Conservation (phyloP, 805 yeast genomes). For the Wickerhamiella kazuoi region DNA sequence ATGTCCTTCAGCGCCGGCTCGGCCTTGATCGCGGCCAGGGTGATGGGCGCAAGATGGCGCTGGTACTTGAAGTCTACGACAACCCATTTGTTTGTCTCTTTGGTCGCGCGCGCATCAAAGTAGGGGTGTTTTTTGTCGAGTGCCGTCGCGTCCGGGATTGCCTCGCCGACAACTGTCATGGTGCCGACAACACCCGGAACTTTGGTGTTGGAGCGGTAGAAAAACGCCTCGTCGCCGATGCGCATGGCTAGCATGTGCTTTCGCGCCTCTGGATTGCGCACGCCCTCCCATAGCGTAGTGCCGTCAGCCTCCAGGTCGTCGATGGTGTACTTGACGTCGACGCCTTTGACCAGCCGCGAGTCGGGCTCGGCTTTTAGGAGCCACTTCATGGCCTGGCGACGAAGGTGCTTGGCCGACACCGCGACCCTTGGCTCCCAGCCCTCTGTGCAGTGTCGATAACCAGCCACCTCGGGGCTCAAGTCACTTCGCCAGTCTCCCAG, state of each 20-base stretch:
- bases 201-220: slow-evolving; percentile 38
- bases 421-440: background rate
- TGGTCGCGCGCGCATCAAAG: slow-evolving; percentile 30
- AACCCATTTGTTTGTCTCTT: slow-evolving; percentile 36
- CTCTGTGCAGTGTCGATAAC: background rate
- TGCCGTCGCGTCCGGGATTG: slow-evolving; percentile 21
- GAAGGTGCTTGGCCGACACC: background rate
- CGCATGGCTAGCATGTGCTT: slow-evolving; percentile 34
- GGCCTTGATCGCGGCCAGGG: slow-evolving; percentile 26
- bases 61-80: slow-evolving; percentile 33
- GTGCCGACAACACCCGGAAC: slow-evolving; percentile 39
- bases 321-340: slow-evolving; percentile 33
- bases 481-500: background rate
- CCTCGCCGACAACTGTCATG: slow-evolving; percentile 17
- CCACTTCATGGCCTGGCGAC: slow-evolving; percentile 30
- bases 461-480: background rate
- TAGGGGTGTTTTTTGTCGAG: slow-evolving; percentile 29
- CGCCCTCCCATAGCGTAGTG: slow-evolving; percentile 41
- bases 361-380: slow-evolving; percentile 40
- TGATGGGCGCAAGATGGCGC: slow-evolving; percentile 27
- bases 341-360: slow-evolving; percentile 31
- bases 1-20: slow-evolving; percentile 24
- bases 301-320: slow-evolving; percentile 25
- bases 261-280: slow-evolving; percentile 39
- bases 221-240: slow-evolving; percentile 30